A percentile compares a stretch with the other conserved stretches of the same genome.
Conservation (phyloP, 75 land plant species). For the Selaginella tamariscina region DNA sequence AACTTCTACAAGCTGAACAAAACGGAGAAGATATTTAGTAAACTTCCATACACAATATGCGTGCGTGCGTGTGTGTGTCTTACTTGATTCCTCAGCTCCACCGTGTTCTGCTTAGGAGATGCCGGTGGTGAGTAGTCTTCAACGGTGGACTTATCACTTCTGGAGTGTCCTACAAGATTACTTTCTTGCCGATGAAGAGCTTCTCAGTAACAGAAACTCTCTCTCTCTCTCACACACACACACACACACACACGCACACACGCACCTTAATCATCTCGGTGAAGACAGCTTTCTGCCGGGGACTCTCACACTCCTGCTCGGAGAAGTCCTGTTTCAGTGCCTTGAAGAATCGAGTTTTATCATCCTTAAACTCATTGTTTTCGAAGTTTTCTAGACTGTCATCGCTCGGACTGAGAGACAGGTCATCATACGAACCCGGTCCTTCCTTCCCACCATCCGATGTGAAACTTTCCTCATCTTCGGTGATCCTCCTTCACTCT, state of each 20-base stretch:
- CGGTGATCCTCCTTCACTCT: not conserved
- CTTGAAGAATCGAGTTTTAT: too few relatives aligned
- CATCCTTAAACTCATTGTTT: too few relatives aligned
- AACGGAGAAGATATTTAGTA: too few relatives aligned
- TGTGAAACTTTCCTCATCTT: not conserved
- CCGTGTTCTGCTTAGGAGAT: not conserved
- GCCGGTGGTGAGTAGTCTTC: not conserved
- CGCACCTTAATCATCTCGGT: too few relatives aligned
- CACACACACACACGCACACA: too few relatives aligned
- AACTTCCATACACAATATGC: too few relatives aligned
- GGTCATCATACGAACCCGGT: not conserved
- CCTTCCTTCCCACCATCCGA: not conserved
- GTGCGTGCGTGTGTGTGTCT: too few relatives aligned
- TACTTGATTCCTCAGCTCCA: not conserved
- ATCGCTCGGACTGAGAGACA: not conserved
- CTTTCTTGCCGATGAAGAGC: not conserved
- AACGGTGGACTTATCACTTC: not conserved
- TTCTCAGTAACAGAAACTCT: too few relatives aligned
- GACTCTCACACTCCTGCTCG: not conserved
- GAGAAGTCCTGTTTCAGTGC: not conserved
- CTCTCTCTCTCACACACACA: too few relatives aligned
- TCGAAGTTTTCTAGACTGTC: too few relatives aligned
- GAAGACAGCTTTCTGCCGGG: too few relatives aligned
- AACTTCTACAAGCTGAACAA: slow-evolving; percentile 9
- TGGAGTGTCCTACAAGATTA: not conserved